Base-by-base conservation (phyloP, 805 yeast species). In the Suhomyces faveliae region DNA sequence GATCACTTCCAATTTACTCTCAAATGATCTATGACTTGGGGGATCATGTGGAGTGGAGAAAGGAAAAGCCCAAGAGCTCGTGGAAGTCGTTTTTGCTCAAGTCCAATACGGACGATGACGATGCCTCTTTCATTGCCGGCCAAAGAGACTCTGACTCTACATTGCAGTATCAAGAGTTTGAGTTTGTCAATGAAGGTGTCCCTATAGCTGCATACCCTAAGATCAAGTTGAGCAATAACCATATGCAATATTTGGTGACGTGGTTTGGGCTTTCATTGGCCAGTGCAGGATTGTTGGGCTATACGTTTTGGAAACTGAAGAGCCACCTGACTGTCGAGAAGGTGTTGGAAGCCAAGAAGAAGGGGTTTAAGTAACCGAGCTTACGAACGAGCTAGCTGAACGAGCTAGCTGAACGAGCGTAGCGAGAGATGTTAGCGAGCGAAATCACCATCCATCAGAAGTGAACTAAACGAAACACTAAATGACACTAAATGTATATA, bases 231-330 rank as follows among this genome's bases (percentile, higher is more conserved):
- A 83, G 86, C 51, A 94, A 94, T 64, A 89, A 90, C 61, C 99
- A 94, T 62, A 68, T 91, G 64, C 96, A 92, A 64, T 94, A 94
- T 64, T 70, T 94, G 60, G 81, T 89, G 17, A 94, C 99, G 0
- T 94, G 99, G 99, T 92, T 88, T 64, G 96, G 97, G 0, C 77
- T 92, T 38, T 82, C 90, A 1, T 58, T 87, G 35, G 79, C 88
- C 33, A 85, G 96, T 30, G 58, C 90, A 0, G 80, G 85, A 27
- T 78, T 89, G 67, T 74, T 94, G 48, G 39, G 60, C 11, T 73
- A 67, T 52, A 55, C 59, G 15, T 55, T 69, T 43, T 51, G 58
- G 58, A 73, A 68, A 51, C 58, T 52, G 42, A 59, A 58, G 46
- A 62, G 62, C 45, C 60, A 57, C 50, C 55, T 57, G 49, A 58